These are phyloP conservation scores for Pestalotiopsis sp. DNA, from an alignment of 2,329 filamentous ascomycete species.

Conservation along the genomic window DNA sequence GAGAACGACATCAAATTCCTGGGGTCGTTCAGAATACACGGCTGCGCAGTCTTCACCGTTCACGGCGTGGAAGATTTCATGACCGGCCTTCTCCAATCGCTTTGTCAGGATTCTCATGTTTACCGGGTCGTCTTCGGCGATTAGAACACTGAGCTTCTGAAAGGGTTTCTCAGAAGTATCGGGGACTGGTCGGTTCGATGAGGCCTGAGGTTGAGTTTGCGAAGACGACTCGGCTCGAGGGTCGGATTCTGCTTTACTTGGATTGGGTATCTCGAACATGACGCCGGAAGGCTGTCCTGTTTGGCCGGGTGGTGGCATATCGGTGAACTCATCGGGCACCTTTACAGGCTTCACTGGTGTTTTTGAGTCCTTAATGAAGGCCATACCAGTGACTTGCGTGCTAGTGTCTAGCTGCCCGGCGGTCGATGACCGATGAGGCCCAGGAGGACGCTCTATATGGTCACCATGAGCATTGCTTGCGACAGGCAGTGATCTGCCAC, in stretches of 20 bases:
- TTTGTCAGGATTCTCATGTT: constrained; percentile 83
- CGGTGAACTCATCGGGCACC: constrained; percentile 46
- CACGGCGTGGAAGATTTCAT: constrained; percentile 69
- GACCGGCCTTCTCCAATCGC: constrained; percentile 73
- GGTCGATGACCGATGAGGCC: constrained; percentile 2
- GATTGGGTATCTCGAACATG: constrained; percentile 38
- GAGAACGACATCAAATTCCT: constrained; percentile 73
- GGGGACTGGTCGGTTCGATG: background rate
- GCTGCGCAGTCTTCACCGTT: constrained; percentile 85
- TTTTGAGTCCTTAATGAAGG: constrained; percentile 43
- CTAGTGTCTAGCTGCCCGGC: constrained; percentile 17
- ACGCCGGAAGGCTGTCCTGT: constrained; percentile 33
- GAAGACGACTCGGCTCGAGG: background rate
- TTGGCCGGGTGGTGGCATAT: constrained; percentile 33
- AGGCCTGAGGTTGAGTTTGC: background rate
- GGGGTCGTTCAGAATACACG: constrained; percentile 63
- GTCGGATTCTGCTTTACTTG: constrained; percentile 6
- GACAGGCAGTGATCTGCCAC: constrained; percentile 15
- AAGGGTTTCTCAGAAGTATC: constrained; percentile 36
- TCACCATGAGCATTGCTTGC: background rate
- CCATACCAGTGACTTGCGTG: constrained; percentile 33
- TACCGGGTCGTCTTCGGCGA: constrained; percentile 87
- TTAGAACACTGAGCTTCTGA: constrained; percentile 61
- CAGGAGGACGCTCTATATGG: background rate
- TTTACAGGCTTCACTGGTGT: constrained; percentile 48